phyloP scores from a whole-genome alignment of 129 eudicot species.

The Kitagawia praeruptora region DNA sequence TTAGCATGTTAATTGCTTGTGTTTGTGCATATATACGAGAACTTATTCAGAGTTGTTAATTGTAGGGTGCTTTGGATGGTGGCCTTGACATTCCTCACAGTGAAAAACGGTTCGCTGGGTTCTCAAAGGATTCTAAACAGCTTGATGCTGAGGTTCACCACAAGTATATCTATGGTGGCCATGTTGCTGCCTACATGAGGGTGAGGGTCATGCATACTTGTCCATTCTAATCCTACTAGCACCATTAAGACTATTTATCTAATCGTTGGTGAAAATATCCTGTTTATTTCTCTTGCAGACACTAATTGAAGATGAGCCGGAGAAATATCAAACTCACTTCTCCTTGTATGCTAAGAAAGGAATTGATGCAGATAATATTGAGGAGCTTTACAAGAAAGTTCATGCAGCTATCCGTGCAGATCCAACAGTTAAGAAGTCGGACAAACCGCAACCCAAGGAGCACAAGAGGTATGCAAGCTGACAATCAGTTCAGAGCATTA shows the following conservation, averaged over 20 bases:
- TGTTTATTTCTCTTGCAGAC: constrained; percentile 25
- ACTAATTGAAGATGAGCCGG: constrained; percentile 80
- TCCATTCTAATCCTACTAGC: background rate
- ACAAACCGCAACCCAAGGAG: constrained; percentile 53
- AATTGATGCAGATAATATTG: constrained; percentile 53
- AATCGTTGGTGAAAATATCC: background rate
- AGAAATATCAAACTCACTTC: constrained; percentile 70
- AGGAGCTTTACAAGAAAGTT: constrained; percentile 76
- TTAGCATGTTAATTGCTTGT: background rate
- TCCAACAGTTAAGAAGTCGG: constrained; percentile 59
- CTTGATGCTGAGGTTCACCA: constrained; percentile 88
- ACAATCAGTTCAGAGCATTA: background rate
- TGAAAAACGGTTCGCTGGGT: constrained; percentile 95
- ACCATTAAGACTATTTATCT: background rate
- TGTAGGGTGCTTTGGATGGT: constrained; percentile 98
- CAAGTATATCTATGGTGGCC: constrained; percentile 88
- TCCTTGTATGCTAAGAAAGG: constrained; percentile 58
- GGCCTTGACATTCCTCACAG: constrained; percentile 96
- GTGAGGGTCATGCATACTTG: constrained; percentile 21
- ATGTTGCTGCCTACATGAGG: constrained; percentile 75
- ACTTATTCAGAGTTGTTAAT: background rate
- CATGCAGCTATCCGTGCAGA: constrained; percentile 93
- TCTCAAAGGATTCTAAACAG: constrained; percentile 60
- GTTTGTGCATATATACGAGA: background rate
- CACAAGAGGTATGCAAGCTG: constrained; percentile 57